phyloP scores from a whole-genome alignment of 2,329 filamentous ascomycete species.

The Pseudogymnoascus sp. region DNA sequence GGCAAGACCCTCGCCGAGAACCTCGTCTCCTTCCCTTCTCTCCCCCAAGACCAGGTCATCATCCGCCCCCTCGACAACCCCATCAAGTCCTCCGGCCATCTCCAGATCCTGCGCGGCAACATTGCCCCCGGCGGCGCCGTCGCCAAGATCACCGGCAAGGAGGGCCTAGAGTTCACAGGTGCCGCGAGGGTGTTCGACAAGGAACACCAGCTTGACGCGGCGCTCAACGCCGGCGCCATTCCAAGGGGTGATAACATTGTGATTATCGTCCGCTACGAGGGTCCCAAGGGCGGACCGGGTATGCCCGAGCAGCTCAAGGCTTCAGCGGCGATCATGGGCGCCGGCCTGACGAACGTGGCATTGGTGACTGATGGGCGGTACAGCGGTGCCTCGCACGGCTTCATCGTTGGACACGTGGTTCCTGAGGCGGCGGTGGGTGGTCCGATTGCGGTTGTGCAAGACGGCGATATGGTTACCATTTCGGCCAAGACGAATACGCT shows the following conservation, averaged over 20 bases:
- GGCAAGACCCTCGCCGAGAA: constrained; percentile 79
- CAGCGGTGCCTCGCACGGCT: constrained; percentile 79
- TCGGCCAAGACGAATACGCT: constrained; percentile 69
- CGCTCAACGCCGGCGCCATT: constrained; percentile 61
- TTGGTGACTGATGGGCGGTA: constrained; percentile 90
- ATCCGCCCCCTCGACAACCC: constrained; percentile 69
- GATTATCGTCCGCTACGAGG: constrained; percentile 85
- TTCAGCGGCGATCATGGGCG: constrained; percentile 85
- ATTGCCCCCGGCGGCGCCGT: constrained; percentile 83
- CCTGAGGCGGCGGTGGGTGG: constrained; percentile 86
- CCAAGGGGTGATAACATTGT: constrained; percentile 74
- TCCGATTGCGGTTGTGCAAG: constrained; percentile 71
- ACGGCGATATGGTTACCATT: constrained; percentile 80
- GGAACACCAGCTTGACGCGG: constrained; percentile 68
- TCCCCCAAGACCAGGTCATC: constrained; percentile 72
- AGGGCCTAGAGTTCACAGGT: constrained; percentile 74
- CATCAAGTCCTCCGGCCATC: constrained; percentile 75
- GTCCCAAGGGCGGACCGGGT: constrained; percentile 83
- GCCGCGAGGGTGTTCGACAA: constrained; percentile 80
- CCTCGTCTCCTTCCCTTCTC: constrained; percentile 64
- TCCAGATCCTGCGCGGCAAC: constrained; percentile 82
- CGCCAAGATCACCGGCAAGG: constrained; percentile 94
- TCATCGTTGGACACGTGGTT: constrained; percentile 88
- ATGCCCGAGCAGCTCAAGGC: constrained; percentile 95
- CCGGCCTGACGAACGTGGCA: constrained; percentile 76